Evolutionary conservation across 2,329 filamentous ascomycete species (phyloP), one percentile per base, ranked within the genome.

Genomic region (Colletotrichum tanaceti): DNA sequence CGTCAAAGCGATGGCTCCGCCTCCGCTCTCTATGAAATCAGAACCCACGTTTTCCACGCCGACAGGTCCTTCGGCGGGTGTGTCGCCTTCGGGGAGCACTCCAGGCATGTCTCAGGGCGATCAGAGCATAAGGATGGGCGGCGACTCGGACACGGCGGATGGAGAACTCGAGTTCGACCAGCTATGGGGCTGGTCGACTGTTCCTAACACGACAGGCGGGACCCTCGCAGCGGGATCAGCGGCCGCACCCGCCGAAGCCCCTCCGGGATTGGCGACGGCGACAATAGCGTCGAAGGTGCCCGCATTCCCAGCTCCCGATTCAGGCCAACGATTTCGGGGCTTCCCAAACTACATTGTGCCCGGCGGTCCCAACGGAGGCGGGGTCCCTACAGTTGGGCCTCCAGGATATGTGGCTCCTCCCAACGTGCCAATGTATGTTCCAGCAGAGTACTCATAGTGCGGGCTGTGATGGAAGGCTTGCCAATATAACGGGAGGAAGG

Each of bases 111-210:
- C 67, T 1, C 67, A 70, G 18, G 58, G 63, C 14, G 67, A 70
- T 20, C 53, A 65, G 39, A 71, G 70, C 11, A 53, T 38, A 4
- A 59, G 64, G n/a, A 55, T 68, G 32, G 64, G 65, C 5, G 58
- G 41, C 13, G 70, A 71, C 16, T 68, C 65, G 7, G 71, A 73
- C 22, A 75, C 74, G 7, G 72, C 72, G 7, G 78, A 82, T 13
- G 71, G 74, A 5, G 78, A 79, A 61, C 76, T 81, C 53, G 75
- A 80, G 49, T 79, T 81, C 58, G 78, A 80, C 49, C 75, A 72
- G 59, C 65, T 81, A 32, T 81, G 79, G 78, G 73, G 74, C 14
- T 73, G 72, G 66, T 53, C 71, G 18, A 38, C 58, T 24, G 59
- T 50, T 11, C 50, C 63, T 20, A 58, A 32, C 41, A 22, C 35